Base-by-base conservation (phyloP, 331 rosid species). In the Pyracantha coccinea region DNA sequence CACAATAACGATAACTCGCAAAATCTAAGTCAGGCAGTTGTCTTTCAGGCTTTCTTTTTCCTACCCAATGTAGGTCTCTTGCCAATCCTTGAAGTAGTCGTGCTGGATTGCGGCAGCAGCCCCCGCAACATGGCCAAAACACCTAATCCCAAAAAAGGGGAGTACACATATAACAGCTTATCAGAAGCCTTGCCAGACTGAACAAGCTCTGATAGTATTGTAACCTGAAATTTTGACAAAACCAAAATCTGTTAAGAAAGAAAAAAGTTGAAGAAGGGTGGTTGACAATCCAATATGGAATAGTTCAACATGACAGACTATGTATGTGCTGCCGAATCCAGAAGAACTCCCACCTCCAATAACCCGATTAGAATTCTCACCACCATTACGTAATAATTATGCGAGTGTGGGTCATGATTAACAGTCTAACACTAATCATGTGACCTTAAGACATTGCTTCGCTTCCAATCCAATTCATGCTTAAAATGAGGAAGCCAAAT, bases 11-110 rank as follows among this genome's bases (percentile, higher is more conserved):
- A 52, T 6, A 52, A 52, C 47, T n/a, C 31, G 14, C 27, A 65
- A 75, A 65, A 63, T 23, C 64, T 20, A 61, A 64, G 67, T 53
- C 67, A 31, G 35, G 61, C 19, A 52, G 58, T 52, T 47, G 21
- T 17, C 38, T 61, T 69, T 93, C 86, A 93, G 77, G 85, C 90
- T 55, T 87, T 66, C 79, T 91, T 93, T 80, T 89, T 93, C 85
- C 89, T 76, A n/a, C 82, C 80, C 77, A 83, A 1, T 33, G 79
- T 75, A 57, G 80, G 57, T 81, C 86, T 74, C 70, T 77, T 83
- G 75, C 88, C 84, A 8, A 32, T 72, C 55, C 71, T 13, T 5
- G 86, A 83, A 33, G 75, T 10, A 17, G 78, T 15, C 50, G 78
- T 79, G 66, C 78, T 60, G 21, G 86, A 79, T 41, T 60, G 64